A percentile compares a stretch with the other conserved stretches of the same genome.
These are phyloP conservation scores for Purpureocillium lavendulum DNA, from an alignment of 2,329 filamentous ascomycete species.

Conservation along the genomic window DNA sequence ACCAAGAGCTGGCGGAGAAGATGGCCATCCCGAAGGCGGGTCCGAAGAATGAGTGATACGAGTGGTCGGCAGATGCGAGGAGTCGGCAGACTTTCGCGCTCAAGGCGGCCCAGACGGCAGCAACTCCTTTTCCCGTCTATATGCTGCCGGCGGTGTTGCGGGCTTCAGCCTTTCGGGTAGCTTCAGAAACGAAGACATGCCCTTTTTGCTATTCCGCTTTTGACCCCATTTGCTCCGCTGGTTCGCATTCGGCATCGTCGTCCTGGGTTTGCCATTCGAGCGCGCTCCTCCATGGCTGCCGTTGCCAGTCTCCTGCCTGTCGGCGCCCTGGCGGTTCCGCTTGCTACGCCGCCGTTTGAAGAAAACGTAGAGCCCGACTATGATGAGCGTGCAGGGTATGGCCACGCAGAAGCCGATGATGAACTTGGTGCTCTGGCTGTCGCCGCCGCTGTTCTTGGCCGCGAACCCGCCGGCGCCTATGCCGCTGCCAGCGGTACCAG, in stretches of 20 bases:
- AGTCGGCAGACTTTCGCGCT: too few species aligned
- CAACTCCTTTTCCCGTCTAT: slow-evolving; percentile 1
- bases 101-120: background rate
- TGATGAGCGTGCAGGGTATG: slow-evolving; percentile 1
- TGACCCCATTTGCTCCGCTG: too few species aligned
- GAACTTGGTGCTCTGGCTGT: background rate
- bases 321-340: background rate
- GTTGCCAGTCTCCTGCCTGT: background rate
- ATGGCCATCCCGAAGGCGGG: too few species aligned
- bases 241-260: background rate
- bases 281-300: background rate
- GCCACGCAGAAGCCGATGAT: slow-evolving; percentile 3
- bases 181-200: background rate
- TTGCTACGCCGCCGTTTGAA: background rate
- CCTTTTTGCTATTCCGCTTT: too few species aligned
- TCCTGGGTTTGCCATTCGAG: background rate
- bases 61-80: too few species aligned
- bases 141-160: background rate
- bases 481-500: too few species aligned
- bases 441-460: background rate
- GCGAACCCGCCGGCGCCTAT: too few species aligned
- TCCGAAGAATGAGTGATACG: too few species aligned
- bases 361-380: slow-evolving; percentile 3
- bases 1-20: too few species aligned
- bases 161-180: slow-evolving; percentile 1